Conservation (phyloP, 2,329 filamentous ascomycete species). For the Dactylella cylindrospora region DNA sequence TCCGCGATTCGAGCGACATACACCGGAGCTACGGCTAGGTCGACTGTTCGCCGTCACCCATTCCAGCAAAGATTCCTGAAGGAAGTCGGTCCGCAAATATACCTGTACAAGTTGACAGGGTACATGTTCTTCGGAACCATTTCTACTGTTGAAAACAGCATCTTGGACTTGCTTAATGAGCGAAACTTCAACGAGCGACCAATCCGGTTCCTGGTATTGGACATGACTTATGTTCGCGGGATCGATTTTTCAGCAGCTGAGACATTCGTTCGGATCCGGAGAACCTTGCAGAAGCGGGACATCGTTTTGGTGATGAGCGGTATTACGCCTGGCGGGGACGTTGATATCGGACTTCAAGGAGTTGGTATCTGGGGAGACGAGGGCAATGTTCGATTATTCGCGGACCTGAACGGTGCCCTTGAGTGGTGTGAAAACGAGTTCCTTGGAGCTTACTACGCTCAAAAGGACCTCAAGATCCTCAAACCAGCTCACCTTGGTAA, state of each 20-base stretch:
- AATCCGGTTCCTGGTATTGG: constrained; percentile 85
- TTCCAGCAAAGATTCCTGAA: constrained; percentile 84
- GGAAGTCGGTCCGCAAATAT: constrained; percentile 82
- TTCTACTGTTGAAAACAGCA: constrained; percentile 87
- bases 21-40: constrained; percentile 82
- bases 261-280: constrained; percentile 88
- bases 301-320: constrained; percentile 83
- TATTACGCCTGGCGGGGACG: constrained; percentile 70
- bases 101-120: constrained; percentile 85
- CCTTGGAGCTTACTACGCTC: constrained; percentile 73
- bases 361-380: constrained; percentile 76
- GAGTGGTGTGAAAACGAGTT: constrained; percentile 95
- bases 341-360: constrained; percentile 76
- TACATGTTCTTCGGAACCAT: constrained; percentile 99
- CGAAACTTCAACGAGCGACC: constrained; percentile 74
- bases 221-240: constrained; percentile 84
- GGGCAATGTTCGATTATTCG: constrained; percentile 75
- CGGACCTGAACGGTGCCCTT: constrained; percentile 86
- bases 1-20: constrained; percentile 89
- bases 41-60: constrained; percentile 86
- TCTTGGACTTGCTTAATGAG: constrained; percentile 78
- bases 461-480: constrained; percentile 42
- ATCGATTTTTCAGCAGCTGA: constrained; percentile 96
- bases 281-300: constrained; percentile 73
- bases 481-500: constrained; percentile 22